Evolutionary conservation across 176 grass and related monocot species (phyloP).

Genomic region (Avena sativa): DNA sequence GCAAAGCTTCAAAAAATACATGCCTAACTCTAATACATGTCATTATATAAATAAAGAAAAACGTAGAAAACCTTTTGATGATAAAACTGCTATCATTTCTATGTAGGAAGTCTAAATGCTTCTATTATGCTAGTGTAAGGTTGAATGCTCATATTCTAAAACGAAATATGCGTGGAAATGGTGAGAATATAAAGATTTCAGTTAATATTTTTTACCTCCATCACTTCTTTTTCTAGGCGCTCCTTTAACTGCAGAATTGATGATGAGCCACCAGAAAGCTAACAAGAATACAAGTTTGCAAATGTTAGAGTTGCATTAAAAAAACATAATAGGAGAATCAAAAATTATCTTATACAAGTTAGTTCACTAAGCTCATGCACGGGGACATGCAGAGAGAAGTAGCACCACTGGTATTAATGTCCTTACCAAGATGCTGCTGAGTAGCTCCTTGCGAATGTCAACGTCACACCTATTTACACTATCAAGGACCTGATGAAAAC

Average conservation of each 20-base stretch:
- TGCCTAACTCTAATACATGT: background rate
- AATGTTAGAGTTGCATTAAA: conserved; percentile 41
- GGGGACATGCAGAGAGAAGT: conserved; percentile 1
- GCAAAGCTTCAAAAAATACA: background rate
- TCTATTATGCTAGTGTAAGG: background rate
- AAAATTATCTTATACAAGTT: background rate
- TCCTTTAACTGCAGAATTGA: conserved; percentile 97
- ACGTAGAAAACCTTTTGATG: conserved; percentile 17
- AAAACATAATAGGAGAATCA: background rate
- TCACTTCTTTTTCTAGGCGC: conserved; percentile 96
- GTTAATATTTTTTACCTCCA: conserved; percentile 59
- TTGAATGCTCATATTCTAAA: conserved; percentile 1
- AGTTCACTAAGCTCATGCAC: background rate
- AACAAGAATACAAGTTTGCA: conserved; percentile 35
- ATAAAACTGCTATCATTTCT: conserved; percentile 20
- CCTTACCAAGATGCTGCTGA: conserved; percentile 97
- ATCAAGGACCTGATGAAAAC: conserved; percentile 78
- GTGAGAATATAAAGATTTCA: background rate
- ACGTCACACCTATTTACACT: conserved; percentile 96
- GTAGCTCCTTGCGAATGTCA: conserved; percentile 93
- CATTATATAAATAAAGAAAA: background rate
- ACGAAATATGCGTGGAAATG: background rate
- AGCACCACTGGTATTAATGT: conserved; percentile 13
- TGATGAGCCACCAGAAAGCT: conserved; percentile 98
- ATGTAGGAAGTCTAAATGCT: conserved; percentile 15